These are phyloP conservation scores for Fusarium lyarnte DNA, from an alignment of 2,329 filamentous ascomycete species.

Conservation along the genomic window DNA sequence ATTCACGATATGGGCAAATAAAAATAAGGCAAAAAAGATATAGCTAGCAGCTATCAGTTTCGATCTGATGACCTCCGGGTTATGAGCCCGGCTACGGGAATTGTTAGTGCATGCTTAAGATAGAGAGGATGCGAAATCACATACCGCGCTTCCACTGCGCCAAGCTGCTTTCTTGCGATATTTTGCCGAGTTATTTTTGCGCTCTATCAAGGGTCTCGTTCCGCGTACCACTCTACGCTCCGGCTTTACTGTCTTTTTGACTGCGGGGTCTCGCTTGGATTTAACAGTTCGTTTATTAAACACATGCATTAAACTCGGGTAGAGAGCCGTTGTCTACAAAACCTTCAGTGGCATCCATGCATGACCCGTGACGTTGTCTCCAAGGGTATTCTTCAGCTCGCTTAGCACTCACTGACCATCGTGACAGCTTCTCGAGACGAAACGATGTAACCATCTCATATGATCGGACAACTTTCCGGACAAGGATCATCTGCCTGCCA, in stretches of 20 bases:
- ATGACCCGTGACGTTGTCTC: not conserved
- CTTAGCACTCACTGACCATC: not conserved
- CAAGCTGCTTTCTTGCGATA: constrained; percentile 25
- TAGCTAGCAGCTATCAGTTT: constrained; percentile 28
- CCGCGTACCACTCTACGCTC: too few species aligned
- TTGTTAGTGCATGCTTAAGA: not conserved
- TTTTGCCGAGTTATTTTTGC: not conserved
- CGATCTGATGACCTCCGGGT: constrained; percentile 28
- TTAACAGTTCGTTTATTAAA: not conserved
- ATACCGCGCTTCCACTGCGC: constrained; percentile 30
- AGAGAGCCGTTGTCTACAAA: not conserved
- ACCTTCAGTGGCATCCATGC: not conserved
- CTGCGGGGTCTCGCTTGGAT: not conserved
- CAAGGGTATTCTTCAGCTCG: not conserved
- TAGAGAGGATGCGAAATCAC: not conserved
- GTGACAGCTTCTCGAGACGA: not conserved
- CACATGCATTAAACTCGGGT: not conserved
- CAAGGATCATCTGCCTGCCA: not conserved
- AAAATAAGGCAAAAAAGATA: not conserved
- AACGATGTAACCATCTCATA: not conserved
- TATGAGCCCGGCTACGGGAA: constrained; percentile 29
- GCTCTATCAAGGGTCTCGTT: not conserved
- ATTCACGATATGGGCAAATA: fast-evolving
- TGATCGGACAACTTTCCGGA: not conserved
- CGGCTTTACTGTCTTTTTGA: not conserved